Base-by-base conservation (phyloP, 495 filamentous ascomycete genomes). In the Podospora sp. region DNA sequence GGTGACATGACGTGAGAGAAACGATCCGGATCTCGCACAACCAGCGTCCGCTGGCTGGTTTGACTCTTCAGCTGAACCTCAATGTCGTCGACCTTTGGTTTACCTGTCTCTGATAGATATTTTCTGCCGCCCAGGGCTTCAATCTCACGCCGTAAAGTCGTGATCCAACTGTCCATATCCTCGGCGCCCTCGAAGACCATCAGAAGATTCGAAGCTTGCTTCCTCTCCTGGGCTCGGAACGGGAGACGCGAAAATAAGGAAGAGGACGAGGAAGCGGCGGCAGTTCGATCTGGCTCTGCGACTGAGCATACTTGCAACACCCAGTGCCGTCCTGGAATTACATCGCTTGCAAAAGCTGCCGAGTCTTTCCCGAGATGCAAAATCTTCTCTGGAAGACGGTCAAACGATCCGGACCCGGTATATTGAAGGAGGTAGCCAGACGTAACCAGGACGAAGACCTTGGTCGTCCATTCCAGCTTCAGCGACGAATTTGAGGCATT, bases 301-400 rank as follows among this genome's bases (percentile, higher is more conserved):
- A 85, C 83, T 58, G 94, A 90, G n/a, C 90, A 92, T 16, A 98
- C 86, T 71, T 97, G 95, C 60, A 99, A 73, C 1, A 99, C 95
- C 87, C 90, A 97, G 69, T 94, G 95, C 67, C 89, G 90, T 25
- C 95, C 95, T 0, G 94, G 93, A 68, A 99, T 95, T 2, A 90
- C 86, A 77, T 99, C 95, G 70, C 89, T 97, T 0, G 91, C 95
- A 80, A 96, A 99, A 21, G 95, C 95, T 14, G 93, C 93, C 6
- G 95, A 97, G 20, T 92, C 87, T 65, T 90, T 90, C 1, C 90
- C 91, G 26, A 99, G 81, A 40, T 91, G 89, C 70, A 98, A 80
- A 71, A 95, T 85, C 78, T 91, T 94, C 78, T 99, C 95, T 0
- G 95, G 95, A 0, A 92, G 72, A 56, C 95, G 84, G 73, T 97